Percentiles rank a stretch among this genome's conserved stretches.
Conservation (phyloP, 176 grass and related monocot genomes). For the Carex scoparia region DNA sequence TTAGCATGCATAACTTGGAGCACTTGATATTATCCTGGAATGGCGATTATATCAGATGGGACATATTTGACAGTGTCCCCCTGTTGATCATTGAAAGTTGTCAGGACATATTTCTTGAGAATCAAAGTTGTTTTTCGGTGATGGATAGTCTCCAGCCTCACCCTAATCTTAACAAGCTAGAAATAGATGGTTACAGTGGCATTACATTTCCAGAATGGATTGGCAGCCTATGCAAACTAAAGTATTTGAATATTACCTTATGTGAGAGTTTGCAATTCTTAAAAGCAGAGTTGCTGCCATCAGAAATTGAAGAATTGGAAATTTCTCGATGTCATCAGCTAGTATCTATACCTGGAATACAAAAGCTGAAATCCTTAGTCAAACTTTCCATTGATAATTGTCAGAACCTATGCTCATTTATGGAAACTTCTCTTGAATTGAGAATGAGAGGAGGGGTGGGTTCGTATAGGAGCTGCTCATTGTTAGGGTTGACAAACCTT, state of each 20-base stretch:
- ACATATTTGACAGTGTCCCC: too few species aligned
- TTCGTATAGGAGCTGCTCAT: too few species aligned
- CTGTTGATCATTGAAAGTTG: neutral
- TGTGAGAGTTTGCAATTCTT: neutral
- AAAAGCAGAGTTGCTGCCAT: neutral
- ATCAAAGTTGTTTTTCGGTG: neutral
- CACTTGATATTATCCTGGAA: neutral
- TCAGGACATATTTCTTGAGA: neutral
- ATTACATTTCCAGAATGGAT: neutral
- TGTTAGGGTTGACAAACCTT: too few species aligned
- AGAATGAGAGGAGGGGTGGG: too few species aligned
- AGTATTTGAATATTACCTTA: neutral
- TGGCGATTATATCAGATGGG: too few species aligned
- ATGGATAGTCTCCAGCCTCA: neutral
- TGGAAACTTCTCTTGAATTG: too few species aligned
- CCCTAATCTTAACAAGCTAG: neutral
- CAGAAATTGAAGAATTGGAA: neutral
- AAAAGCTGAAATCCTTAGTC: neutral
- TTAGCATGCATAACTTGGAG: neutral
- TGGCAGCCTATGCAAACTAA: neutral
- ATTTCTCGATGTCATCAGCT: neutral
- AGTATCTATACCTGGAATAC: neutral
- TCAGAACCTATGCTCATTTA: too few species aligned
- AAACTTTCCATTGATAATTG: neutral
- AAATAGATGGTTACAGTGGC: neutral